A percentile compares a stretch with the other conserved stretches of the same genome.
phyloP scores from a whole-genome alignment of 177 flowering plant genomes.

The Viscum album region DNA sequence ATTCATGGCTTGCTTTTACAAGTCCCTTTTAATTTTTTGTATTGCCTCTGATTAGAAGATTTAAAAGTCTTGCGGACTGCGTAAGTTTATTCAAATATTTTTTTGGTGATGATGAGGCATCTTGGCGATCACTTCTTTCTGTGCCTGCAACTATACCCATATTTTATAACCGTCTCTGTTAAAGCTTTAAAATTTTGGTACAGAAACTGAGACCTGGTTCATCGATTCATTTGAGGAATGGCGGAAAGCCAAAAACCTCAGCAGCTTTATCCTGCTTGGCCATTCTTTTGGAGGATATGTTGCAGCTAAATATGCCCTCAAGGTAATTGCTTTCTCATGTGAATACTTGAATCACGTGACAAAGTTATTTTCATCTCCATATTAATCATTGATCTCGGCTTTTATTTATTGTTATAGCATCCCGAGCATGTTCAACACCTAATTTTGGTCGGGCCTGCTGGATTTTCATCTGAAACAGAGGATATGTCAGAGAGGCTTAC shows the following conservation, averaged over 20 bases:
- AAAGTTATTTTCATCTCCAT: not conserved
- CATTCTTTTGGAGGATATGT: constrained; percentile 99
- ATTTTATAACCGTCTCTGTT: no score
- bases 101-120: no score
- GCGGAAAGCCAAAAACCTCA: constrained; percentile 83
- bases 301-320: constrained; percentile 92
- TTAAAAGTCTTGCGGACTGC: no score
- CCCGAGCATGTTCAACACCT: constrained; percentile 86
- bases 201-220: constrained; percentile 99
- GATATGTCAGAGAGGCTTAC: constrained; percentile 46
- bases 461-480: constrained; percentile 67
- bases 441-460: constrained; percentile 90
- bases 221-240: constrained; percentile 97
- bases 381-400: constrained; percentile 16
- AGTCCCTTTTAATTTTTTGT: no score
- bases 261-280: constrained; percentile 80
- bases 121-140: no score
- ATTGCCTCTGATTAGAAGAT: no score
- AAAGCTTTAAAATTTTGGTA: constrained; percentile 7
- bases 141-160: no score
- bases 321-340: constrained; percentile 36
- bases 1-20: no score
- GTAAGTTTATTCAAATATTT: no score
- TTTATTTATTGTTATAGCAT: constrained; percentile 39
- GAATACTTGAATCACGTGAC: not conserved